Conservation (phyloP, 2,329 filamentous ascomycete genomes). For the Reticulascus tulasneorum region DNA sequence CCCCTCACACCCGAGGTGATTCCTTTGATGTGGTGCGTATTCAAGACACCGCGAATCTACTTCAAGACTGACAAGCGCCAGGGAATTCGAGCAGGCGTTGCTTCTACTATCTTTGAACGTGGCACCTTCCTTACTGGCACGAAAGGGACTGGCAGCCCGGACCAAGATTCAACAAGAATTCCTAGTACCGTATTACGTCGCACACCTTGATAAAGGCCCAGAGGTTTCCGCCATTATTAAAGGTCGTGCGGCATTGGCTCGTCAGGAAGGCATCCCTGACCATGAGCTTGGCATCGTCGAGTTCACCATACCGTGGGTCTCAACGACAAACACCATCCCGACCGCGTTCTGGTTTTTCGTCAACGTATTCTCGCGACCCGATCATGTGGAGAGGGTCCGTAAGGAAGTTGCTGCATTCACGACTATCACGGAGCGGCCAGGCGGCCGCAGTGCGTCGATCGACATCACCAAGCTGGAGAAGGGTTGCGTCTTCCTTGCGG, state of each 20-base stretch:
- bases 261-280: constrained; percentile 23
- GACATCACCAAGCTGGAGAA: constrained; percentile 29
- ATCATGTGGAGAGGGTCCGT: constrained; percentile 21
- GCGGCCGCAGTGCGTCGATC: constrained; percentile 19
- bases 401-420: constrained; percentile 23
- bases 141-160: constrained; percentile 19
- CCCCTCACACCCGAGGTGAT: constrained; percentile 31
- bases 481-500: constrained; percentile 35
- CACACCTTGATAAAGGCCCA: constrained; percentile 18
- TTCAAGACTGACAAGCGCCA: neutral
- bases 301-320: constrained; percentile 24
- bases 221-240: constrained; percentile 24
- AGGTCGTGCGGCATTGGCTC: constrained; percentile 20
- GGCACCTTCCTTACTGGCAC: constrained; percentile 19
- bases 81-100: constrained; percentile 22
- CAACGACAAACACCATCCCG: constrained; percentile 32
- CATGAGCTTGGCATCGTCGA: constrained; percentile 25
- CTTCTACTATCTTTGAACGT: constrained; percentile 22
- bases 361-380: constrained; percentile 22
- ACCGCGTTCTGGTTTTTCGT: constrained; percentile 31
- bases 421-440: constrained; percentile 1
- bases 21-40: neutral
- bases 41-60: too few relatives aligned
- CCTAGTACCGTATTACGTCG: constrained; percentile 26
- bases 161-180: constrained; percentile 18